A percentile compares a stretch with the other conserved stretches of the same genome.
These are phyloP conservation scores for Venturia nashicola DNA, from an alignment of 2,329 filamentous ascomycete species.

Conservation along the genomic window DNA sequence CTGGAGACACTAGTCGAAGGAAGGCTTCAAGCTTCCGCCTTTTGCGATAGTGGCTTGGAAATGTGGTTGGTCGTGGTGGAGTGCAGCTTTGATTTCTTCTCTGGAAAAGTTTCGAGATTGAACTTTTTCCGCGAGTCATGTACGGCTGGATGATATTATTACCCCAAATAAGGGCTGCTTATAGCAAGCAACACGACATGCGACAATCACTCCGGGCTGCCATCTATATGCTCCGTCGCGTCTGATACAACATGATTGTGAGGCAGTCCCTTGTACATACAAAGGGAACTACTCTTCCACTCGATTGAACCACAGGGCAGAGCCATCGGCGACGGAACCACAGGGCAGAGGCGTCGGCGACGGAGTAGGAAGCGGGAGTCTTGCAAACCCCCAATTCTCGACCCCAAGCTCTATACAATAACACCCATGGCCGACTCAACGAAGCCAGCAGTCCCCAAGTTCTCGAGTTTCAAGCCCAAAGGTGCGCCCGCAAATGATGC, in stretches of 20 bases:
- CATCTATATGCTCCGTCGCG: background rate
- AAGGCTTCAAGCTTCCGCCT: background rate
- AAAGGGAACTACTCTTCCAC: background rate
- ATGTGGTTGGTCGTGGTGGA: background rate
- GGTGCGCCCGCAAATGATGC: background rate
- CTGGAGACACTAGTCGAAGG: background rate
- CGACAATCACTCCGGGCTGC: background rate
- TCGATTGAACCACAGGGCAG: background rate
- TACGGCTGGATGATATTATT: too few relatives aligned
- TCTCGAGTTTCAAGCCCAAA: conserved; percentile 58
- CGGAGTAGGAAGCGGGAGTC: background rate
- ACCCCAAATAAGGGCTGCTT: too few relatives aligned
- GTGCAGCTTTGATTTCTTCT: background rate
- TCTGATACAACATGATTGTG: background rate
- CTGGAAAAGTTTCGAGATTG: background rate
- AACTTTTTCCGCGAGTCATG: background rate
- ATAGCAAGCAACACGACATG: too few relatives aligned
- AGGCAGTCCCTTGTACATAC: background rate
- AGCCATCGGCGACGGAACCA: too few relatives aligned
- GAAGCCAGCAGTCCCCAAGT: conserved; percentile 47
- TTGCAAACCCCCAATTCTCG: too few relatives aligned
- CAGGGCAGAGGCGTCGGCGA: background rate
- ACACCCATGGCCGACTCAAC: background rate
- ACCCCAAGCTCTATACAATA: background rate
- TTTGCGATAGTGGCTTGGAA: background rate